phyloP scores from a whole-genome alignment of 306 rosid species.

The Fragaria vesca region DNA sequence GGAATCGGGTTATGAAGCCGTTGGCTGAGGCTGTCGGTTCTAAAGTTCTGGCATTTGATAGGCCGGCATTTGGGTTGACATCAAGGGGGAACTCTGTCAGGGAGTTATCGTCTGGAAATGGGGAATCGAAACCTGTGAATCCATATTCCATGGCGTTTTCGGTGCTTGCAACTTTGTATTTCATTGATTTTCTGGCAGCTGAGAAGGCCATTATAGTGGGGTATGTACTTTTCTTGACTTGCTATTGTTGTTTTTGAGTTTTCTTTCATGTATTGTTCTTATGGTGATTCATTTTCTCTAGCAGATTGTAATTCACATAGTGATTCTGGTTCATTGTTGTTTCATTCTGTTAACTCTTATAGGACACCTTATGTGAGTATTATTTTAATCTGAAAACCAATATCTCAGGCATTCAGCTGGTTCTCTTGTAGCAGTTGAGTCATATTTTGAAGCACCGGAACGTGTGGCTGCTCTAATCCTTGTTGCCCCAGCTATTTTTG shows the following conservation, averaged over 20 bases:
- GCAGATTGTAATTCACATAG: not conserved
- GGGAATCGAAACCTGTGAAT: constrained; percentile 55
- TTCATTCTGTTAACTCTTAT: not conserved
- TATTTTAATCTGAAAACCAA: constrained; percentile 21
- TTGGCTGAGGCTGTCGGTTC: constrained; percentile 67
- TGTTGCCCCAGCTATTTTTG: constrained; percentile 83
- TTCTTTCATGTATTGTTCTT: not conserved
- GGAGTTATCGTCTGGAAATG: constrained; percentile 36
- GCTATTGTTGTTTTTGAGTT: not conserved
- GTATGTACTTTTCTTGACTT: constrained; percentile 44
- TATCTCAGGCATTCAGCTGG: constrained; percentile 92
- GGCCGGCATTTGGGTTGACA: constrained; percentile 97
- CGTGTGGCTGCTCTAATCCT: constrained; percentile 86
- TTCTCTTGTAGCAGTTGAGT: constrained; percentile 67
- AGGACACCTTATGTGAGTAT: not conserved
- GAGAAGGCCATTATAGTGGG: constrained; percentile 80
- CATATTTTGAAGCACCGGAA: constrained; percentile 88
- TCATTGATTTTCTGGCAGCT: constrained; percentile 59
- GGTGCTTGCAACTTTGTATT: constrained; percentile 81
- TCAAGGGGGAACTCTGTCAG: constrained; percentile 48
- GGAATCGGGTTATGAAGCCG: constrained; percentile 77
- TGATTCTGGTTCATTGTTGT: not conserved
- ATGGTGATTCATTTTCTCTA: not conserved
- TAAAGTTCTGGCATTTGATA: constrained; percentile 87
- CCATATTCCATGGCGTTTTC: constrained; percentile 81